Evolutionary conservation across 23 red algal species (phyloP).

Genomic region (Gracilaria caudata): DNA sequence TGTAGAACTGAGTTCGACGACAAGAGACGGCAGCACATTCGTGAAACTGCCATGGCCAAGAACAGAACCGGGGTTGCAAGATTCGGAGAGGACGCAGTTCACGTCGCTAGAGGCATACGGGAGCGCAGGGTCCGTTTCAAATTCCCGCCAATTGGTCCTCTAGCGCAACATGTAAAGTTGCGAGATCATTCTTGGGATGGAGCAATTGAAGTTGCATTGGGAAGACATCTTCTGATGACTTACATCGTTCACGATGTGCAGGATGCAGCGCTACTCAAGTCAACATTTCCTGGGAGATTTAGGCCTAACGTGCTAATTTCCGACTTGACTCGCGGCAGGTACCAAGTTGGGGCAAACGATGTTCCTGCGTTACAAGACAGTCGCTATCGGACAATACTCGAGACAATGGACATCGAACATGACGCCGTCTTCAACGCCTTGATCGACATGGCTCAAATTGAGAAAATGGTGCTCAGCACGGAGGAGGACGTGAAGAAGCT

Average conservation of each 20-base stretch:
- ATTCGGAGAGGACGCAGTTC: slow-evolving; percentile 31
- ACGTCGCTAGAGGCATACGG: neutral
- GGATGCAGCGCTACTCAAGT: slow-evolving; percentile 41
- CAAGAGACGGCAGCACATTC: slow-evolving; percentile 33
- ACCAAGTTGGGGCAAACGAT: slow-evolving; percentile 23
- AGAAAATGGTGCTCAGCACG: slow-evolving; percentile 61
- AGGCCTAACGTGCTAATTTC: slow-evolving; percentile 46
- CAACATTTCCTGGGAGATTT: slow-evolving; percentile 38
- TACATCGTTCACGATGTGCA: slow-evolving; percentile 77
- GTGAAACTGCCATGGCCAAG: slow-evolving; percentile 11
- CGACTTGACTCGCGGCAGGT: slow-evolving; percentile 33
- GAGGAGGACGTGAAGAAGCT: slow-evolving; percentile 42
- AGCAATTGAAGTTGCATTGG: slow-evolving; percentile 70
- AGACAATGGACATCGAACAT: slow-evolving; percentile 44
- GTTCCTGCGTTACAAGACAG: slow-evolving; percentile 30
- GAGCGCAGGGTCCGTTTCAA: slow-evolving; percentile 39
- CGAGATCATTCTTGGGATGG: slow-evolving; percentile 78
- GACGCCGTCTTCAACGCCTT: slow-evolving; percentile 79
- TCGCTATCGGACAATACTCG: slow-evolving; percentile 61
- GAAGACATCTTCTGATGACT: slow-evolving; percentile 33
- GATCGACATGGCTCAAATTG: slow-evolving; percentile 81
- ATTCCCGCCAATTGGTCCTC: slow-evolving; percentile 76
- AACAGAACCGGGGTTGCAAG: slow-evolving; percentile 46
- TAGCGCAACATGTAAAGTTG: slow-evolving; percentile 71
- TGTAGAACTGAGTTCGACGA: slow-evolving; percentile 33